Base-by-base conservation (phyloP, 306 rosid species). In the Cicer chorassanicum region DNA sequence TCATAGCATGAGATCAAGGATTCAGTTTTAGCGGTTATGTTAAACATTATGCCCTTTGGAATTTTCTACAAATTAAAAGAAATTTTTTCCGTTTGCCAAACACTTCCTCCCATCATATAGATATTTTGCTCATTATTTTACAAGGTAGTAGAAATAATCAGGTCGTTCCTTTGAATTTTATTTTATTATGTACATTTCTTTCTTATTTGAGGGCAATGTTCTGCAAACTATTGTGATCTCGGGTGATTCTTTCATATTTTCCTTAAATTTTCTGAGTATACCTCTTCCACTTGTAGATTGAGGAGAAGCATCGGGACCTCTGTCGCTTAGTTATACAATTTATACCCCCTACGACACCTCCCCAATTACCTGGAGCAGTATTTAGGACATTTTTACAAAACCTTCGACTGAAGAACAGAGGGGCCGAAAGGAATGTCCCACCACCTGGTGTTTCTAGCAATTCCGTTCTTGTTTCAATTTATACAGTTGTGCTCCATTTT, bases 281-380 rank as follows among this genome's bases (percentile, higher is more conserved):
- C 42, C 45, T 61, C 21, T 56, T 82, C 57, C 62, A 10, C 76
- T 54, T 81, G 77, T 83, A 94, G 99, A 87, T 92, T 74, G 99
- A 94, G 85, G 97, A 92, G 92, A 94, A 92, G 88, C 99, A 90
- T 71, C 92, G 96, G 88, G 95, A 86, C 75, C 99, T 94, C 11
- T 94, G 99, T 71, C 86, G 81, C 81, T 77, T 94, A 67, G 99
- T 94, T 80, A 94, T 94, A 81, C 99, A 87, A 75, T 94, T 92
- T 78, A 88, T 92, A 74, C 99, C 99, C 12, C 98, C 98, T 46
- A 79, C 86, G 2, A 65, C 81, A 16, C 90, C 97, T 79, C 90
- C 89, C 46, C 97, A 94, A 78, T 84, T 94, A 55, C 99, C 97
- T 73, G 97, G 99, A 76, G 86, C 97, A 7, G 95, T 92, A 50